Percentiles rank a stretch among this genome's conserved stretches.
Evolutionary conservation across 208 protist genomes (phyloP).

Genomic region (Leishmania tropica): DNA sequence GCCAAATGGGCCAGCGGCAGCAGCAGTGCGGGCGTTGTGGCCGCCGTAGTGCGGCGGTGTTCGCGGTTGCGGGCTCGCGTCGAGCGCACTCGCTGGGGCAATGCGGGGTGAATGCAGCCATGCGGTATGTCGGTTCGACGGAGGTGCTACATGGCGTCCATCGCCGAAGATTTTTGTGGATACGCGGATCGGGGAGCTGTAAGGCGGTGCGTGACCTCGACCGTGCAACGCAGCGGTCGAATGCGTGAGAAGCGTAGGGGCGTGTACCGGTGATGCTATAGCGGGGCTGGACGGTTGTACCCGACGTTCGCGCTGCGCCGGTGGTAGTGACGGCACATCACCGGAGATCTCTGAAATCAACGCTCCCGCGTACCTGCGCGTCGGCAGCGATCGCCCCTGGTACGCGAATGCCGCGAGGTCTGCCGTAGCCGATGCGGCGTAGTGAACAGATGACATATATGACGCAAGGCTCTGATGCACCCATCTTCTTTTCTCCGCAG

Average conservation of each 20-base stretch:
- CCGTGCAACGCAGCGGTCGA: not conserved
- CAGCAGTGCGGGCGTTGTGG: not conserved
- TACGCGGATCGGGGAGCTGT: not conserved
- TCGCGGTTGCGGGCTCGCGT: constrained; percentile 13
- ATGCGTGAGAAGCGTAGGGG: not conserved
- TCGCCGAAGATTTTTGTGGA: not conserved
- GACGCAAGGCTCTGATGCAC: not conserved
- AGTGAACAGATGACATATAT: not conserved
- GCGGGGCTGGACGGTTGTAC: not conserved
- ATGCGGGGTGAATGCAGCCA: not conserved
- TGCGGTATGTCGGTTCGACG: not conserved
- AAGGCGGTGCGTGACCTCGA: not conserved
- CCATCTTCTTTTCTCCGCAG: not conserved
- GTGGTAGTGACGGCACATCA: not conserved
- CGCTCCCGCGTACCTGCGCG: not conserved
- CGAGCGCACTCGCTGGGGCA: not conserved
- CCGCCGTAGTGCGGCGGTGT: constrained; percentile 8
- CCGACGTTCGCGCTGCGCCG: not conserved
- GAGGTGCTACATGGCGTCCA: not conserved
- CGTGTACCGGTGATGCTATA: not conserved
- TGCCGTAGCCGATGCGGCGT: not conserved
- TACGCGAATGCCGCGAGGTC: not conserved
- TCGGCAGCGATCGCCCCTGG: not conserved
- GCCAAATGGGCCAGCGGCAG: not conserved
- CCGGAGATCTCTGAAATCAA: not conserved